phyloP scores from a whole-genome alignment of 1,284 basidiomycete species.

The Mycosarcoma maydis region DNA sequence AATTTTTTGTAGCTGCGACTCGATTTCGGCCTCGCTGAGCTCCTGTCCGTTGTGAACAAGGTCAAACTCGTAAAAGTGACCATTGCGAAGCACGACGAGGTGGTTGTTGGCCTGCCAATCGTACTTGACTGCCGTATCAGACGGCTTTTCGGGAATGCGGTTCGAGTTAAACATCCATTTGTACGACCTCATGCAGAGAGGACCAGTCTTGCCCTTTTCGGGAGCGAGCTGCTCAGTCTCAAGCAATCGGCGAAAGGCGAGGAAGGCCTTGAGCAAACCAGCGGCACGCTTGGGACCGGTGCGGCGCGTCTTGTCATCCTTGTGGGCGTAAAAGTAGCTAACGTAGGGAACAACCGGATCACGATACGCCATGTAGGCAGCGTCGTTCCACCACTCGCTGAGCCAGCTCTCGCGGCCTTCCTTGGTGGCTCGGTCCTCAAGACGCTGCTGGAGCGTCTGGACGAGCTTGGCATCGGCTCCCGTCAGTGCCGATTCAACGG shows the following conservation, averaged over 20 bases:
- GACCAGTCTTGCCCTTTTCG: conserved; percentile 82
- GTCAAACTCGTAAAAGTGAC: conserved; percentile 83
- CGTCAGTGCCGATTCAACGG: conserved; percentile 71
- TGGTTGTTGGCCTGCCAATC: conserved; percentile 81
- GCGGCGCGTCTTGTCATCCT: conserved; percentile 70
- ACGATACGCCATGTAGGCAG: conserved; percentile 73
- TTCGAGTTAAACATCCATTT: conserved; percentile 96
- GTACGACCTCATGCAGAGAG: conserved; percentile 95
- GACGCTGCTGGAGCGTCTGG: conserved; percentile 80
- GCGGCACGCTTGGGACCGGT: conserved; percentile 59
- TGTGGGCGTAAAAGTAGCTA: conserved; percentile 93
- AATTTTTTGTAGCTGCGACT: conserved; percentile 83
- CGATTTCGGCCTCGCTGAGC: conserved; percentile 80
- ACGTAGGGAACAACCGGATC: conserved; percentile 93
- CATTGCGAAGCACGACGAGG: conserved; percentile 88
- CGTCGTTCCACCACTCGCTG: conserved; percentile 97
- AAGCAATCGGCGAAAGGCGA: conserved; percentile 61
- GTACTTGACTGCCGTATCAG: conserved; percentile 86
- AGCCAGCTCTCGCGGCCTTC: conserved; percentile 80
- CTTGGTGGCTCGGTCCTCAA: conserved; percentile 76
- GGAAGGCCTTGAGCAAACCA: conserved; percentile 62
- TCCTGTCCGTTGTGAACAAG: conserved; percentile 73
- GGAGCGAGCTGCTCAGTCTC: conserved; percentile 79
- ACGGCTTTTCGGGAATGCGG: conserved; percentile 83
- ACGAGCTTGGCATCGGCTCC: conserved; percentile 80